Conservation (phyloP, 2,329 filamentous ascomycete genomes). For the Trichoderma atrobrunneum region DNA sequence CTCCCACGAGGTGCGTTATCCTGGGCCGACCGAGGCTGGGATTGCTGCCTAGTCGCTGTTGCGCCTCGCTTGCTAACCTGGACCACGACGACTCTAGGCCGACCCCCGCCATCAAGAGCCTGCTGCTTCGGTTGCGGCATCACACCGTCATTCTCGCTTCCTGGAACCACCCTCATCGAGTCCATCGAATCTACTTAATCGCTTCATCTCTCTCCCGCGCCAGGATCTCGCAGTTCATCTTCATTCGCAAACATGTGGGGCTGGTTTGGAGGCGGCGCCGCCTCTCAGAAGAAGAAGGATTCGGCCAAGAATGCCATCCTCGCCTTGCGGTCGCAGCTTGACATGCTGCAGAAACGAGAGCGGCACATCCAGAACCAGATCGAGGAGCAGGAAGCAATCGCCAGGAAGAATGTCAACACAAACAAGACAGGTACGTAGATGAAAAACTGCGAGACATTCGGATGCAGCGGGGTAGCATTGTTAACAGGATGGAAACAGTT, state of each 20-base stretch:
- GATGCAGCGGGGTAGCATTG: constrained; percentile 21
- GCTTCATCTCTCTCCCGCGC: not conserved
- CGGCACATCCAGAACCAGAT: constrained; percentile 88
- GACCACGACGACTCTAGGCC: constrained; percentile 11
- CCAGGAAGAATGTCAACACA: constrained; percentile 76
- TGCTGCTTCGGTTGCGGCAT: constrained; percentile 16
- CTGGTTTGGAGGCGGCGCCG: constrained; percentile 81
- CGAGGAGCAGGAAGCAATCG: constrained; percentile 84
- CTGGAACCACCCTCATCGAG: not conserved
- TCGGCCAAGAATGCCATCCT: constrained; percentile 96
- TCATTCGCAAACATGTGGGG: constrained; percentile 59
- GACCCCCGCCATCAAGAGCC: constrained; percentile 18
- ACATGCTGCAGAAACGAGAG: constrained; percentile 97
- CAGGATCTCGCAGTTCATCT: not conserved
- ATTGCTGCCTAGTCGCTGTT: constrained; percentile 13
- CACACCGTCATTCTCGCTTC: constrained; percentile 19
- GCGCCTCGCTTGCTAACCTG: constrained; percentile 1
- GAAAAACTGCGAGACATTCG: not conserved
- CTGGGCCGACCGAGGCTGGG: not conserved
- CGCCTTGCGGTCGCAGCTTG: constrained; percentile 79
- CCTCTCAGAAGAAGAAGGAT: constrained; percentile 83
- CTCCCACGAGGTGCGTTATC: not conserved
- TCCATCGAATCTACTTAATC: not conserved
- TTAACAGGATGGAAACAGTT: constrained; percentile 51
- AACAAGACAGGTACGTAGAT: constrained; percentile 81